Conservation (phyloP, 1,284 basidiomycete species). For the Exobasidium cylindrosporum region DNA sequence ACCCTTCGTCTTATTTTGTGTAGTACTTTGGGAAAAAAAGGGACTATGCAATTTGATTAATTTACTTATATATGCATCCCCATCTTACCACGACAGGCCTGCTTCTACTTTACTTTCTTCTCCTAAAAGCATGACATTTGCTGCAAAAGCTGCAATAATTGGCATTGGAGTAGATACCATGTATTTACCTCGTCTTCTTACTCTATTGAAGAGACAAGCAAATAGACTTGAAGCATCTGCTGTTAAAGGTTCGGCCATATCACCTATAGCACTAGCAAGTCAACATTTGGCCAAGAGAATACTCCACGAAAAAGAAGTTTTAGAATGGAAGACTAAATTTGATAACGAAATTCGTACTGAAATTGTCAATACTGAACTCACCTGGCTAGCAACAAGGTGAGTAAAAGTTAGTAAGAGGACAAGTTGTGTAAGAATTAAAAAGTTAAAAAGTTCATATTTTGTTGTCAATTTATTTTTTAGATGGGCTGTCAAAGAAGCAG, state of each 20-base stretch:
- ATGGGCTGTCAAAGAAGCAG: constrained; percentile 72
- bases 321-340: not conserved
- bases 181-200: constrained; percentile 30
- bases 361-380: not conserved
- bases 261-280: not conserved
- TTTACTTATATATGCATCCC: not conserved
- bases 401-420: not conserved
- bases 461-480: constrained; percentile 26
- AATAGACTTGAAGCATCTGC: not conserved
- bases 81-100: not conserved
- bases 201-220: constrained; percentile 20
- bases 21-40: not conserved
- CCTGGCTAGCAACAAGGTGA: not conserved
- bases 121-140: not conserved
- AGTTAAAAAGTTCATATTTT: not conserved
- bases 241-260: not conserved
- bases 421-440: not conserved
- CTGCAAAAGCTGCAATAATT: constrained; percentile 23
- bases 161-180: constrained; percentile 49
- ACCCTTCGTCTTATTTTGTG: too few relatives aligned
- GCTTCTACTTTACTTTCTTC: not conserved
- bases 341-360: not conserved
- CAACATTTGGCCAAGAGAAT: constrained; percentile 28
- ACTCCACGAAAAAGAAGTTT: constrained; percentile 18
- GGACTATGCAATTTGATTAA: not conserved